Evolutionary conservation across 2,329 filamentous ascomycete genomes (phyloP).

Genomic region (Penicillium paneum): DNA sequence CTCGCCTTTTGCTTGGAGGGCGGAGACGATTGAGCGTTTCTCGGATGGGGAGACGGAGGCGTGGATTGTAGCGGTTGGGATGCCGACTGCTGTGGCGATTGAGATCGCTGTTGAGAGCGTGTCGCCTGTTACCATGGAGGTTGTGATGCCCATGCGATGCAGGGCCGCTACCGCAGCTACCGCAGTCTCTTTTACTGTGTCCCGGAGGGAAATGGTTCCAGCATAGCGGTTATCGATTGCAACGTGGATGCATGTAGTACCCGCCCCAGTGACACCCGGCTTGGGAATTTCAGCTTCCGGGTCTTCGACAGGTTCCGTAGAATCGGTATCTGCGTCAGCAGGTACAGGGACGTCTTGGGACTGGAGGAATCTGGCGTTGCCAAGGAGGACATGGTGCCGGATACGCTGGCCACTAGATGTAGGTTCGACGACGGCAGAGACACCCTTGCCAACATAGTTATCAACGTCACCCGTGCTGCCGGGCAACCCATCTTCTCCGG

Average conservation of each 20-base stretch:
- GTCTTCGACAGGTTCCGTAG: constrained; percentile 19
- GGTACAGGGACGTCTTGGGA: constrained; percentile 62
- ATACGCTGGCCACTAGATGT: constrained; percentile 63
- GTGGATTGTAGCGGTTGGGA: constrained; percentile 70
- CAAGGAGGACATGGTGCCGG: constrained; percentile 76
- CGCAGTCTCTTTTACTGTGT: constrained; percentile 87
- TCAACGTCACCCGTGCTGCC: constrained; percentile 84
- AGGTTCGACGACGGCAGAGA: constrained; percentile 78
- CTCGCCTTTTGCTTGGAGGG: constrained; percentile 70
- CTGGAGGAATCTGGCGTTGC: constrained; percentile 74
- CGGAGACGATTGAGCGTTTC: constrained; percentile 79
- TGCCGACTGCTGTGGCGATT: constrained; percentile 79
- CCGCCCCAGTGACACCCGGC: constrained; percentile 49
- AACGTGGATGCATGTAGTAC: constrained; percentile 87
- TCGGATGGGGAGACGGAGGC: constrained; percentile 87
- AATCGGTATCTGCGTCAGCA: constrained; percentile 39
- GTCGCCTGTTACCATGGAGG: constrained; percentile 91
- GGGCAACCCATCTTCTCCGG: constrained; percentile 69
- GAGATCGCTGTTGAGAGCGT: constrained; percentile 78
- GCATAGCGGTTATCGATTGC: constrained; percentile 79
- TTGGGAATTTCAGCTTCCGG: constrained; percentile 29
- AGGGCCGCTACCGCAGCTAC: constrained; percentile 77
- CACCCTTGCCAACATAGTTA: constrained; percentile 77
- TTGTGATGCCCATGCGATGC: constrained; percentile 77
- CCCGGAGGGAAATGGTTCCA: constrained; percentile 78